A percentile compares a stretch with the other conserved stretches of the same genome.
These are phyloP conservation scores for Suhomyces bribrorum DNA, from an alignment of 1,139 yeast genomes.

Conservation along the genomic window DNA sequence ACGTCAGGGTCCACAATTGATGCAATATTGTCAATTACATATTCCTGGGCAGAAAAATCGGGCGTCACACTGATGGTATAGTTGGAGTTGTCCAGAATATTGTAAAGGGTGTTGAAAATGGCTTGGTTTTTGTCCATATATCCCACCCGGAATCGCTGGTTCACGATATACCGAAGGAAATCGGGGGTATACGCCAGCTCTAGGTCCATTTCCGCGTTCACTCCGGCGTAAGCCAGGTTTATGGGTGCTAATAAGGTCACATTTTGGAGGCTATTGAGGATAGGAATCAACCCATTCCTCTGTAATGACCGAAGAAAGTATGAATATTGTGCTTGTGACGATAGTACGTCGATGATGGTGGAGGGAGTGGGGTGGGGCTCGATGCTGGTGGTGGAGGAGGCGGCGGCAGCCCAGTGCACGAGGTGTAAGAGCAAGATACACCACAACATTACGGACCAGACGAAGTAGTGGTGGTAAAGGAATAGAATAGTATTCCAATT, in stretches of 20 bases:
- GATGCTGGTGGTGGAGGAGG: constrained; percentile 13
- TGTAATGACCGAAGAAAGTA: constrained; percentile 68
- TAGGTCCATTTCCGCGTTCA: constrained; percentile 18
- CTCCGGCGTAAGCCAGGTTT: constrained; percentile 66
- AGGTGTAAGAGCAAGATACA: constrained; percentile 3
- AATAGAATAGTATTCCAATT: no score
- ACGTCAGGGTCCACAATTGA: constrained; percentile 64
- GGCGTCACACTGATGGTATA: constrained; percentile 35
- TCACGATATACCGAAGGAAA: constrained; percentile 36
- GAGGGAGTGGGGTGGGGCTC: constrained; percentile 24
- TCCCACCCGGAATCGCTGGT: constrained; percentile 39
- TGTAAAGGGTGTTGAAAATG: constrained; percentile 34
- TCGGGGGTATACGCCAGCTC: constrained; percentile 12
- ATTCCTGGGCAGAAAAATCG: constrained; percentile 31
- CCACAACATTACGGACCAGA: constrained; percentile 5
- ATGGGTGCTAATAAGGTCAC: constrained; percentile 84
- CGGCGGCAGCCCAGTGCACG: constrained; percentile 6
- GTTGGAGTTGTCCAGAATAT: constrained; percentile 13
- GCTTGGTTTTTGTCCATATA: constrained; percentile 29
- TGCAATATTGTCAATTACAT: constrained; percentile 50
- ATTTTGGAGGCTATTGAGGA: constrained; percentile 62
- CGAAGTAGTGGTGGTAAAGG: background rate
- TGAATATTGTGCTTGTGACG: constrained; percentile 73
- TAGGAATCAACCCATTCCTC: constrained; percentile 65
- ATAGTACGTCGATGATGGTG: constrained; percentile 74